Evolutionary conservation across 2,329 filamentous ascomycete genomes (phyloP), one percentile per base, ranked within the genome.

Genomic region (Claviceps sp.): DNA sequence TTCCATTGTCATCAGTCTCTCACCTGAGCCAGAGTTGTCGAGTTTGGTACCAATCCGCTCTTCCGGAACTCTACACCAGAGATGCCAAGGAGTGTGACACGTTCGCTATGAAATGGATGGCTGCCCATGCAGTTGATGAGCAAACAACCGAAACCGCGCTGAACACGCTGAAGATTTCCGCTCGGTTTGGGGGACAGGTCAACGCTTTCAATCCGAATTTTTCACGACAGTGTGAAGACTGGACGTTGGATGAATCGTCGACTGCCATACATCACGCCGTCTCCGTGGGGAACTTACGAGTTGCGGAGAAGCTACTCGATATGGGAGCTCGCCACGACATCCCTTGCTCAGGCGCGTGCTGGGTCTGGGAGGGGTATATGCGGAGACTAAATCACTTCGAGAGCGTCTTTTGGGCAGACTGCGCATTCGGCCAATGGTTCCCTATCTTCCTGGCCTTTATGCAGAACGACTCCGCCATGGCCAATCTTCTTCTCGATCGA

Each of bases 21-120:
- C 41, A 22, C 16, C 26, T 52, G 8, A 14, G 9, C 41, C 22
- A 47, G 24, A 42, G 36, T 20, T 26, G 4, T 30, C 26, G 11
- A n/a, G 9, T 11, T 20, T 54, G 46, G 52, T 7, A 8, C 1
- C 3, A 18, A 9, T 4, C 49, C 1, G 41, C 37, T 6, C 22
- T 20, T 4, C 41, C 36, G 18, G 20, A 9, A 8, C 50, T 54
- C 3, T 54, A 49, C 26, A 41, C 5, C 7, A 34, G 30, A 3
- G 50, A 54, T 24, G 52, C 50, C 9, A 14, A 26, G 36, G 20
- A 49, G 13, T 24, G 46, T 9, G 47, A 49, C 36, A 47, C 47
- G 6, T 45, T n/a, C 11, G 52, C 52, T 2, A 54, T 54, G 14
- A 9, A 8, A 20, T 54, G 52, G 52, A 50, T 50, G 11, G 49